Evolutionary conservation across 768 basidiomycete genomes (phyloP).

Genomic region (Chalciporus chontae): DNA sequence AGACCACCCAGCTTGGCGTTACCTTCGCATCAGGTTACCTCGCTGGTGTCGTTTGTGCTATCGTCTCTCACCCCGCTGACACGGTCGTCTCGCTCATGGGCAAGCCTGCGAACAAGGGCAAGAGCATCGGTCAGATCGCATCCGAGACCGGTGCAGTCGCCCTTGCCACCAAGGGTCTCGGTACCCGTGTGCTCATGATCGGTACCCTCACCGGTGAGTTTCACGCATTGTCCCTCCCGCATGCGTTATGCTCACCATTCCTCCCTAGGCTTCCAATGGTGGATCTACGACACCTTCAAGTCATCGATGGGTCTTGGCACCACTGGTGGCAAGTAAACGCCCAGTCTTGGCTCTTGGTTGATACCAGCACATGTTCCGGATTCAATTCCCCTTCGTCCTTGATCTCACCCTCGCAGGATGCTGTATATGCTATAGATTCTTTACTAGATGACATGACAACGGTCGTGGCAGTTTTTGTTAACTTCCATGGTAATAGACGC

Average conservation of each 20-base stretch:
- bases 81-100: slow-evolving; percentile 91
- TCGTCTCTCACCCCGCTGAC: slow-evolving; percentile 96
- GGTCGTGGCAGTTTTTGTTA: neutral
- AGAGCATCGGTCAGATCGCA: slow-evolving; percentile 66
- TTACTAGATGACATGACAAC: slow-evolving; percentile 12
- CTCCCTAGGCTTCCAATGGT: slow-evolving; percentile 80
- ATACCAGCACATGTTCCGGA: neutral
- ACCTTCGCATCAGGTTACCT: slow-evolving; percentile 92
- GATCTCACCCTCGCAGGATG: slow-evolving; percentile 13
- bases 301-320: slow-evolving; percentile 79
- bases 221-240: neutral
- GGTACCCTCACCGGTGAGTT: slow-evolving; percentile 48
- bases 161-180: slow-evolving; percentile 82
- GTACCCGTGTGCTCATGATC: slow-evolving; percentile 85
- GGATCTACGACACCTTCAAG: slow-evolving; percentile 92
- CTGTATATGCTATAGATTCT: slow-evolving; percentile 11
- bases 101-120: slow-evolving; percentile 83
- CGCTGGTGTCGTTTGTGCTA: slow-evolving; percentile 92
- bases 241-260: neutral
- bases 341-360: neutral
- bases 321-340: slow-evolving; percentile 77
- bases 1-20: slow-evolving; percentile 82
- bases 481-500: neutral
- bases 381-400: neutral
- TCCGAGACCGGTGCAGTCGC: slow-evolving; percentile 61